phyloP scores from a whole-genome alignment of 2,329 filamentous ascomycete species.

The Nemania abortiva region DNA sequence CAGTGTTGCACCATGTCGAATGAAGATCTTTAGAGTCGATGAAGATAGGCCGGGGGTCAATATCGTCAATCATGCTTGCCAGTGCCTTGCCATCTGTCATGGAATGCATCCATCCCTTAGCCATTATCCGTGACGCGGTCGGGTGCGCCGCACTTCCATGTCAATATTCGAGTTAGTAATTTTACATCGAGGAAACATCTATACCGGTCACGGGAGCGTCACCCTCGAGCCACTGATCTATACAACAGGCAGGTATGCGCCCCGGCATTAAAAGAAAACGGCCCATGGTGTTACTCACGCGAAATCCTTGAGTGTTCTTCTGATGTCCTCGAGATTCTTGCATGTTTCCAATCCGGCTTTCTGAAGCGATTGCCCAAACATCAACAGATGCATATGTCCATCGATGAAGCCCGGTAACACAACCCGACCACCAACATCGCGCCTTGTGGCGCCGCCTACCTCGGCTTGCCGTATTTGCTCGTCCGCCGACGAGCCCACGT shows the following conservation, averaged over 20 bases:
- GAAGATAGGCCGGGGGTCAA: conserved; percentile 64
- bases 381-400: conserved; percentile 68
- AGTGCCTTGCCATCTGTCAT: conserved; percentile 65
- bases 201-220: background rate
- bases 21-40: conserved; percentile 70
- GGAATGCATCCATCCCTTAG: conserved; percentile 67
- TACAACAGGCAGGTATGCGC: background rate
- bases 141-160: conserved; percentile 54
- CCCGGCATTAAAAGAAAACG: background rate
- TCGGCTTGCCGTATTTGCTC: conserved; percentile 48
- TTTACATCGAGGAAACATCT: background rate
- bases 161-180: conserved; percentile 23
- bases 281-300: conserved; percentile 48
- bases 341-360: conserved; percentile 63
- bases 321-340: conserved; percentile 62
- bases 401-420: conserved; percentile 69
- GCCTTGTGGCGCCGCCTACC: conserved; percentile 43
- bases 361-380: conserved; percentile 65
- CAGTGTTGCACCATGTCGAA: conserved; percentile 67
- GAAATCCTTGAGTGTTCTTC: conserved; percentile 58
- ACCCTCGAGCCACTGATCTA: background rate
- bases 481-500: conserved; percentile 54
- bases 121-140: conserved; percentile 60
- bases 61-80: conserved; percentile 63
- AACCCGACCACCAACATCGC: conserved; percentile 55